Base-by-base conservation (phyloP, 768 basidiomycete species). In the Pholiota conissans region DNA sequence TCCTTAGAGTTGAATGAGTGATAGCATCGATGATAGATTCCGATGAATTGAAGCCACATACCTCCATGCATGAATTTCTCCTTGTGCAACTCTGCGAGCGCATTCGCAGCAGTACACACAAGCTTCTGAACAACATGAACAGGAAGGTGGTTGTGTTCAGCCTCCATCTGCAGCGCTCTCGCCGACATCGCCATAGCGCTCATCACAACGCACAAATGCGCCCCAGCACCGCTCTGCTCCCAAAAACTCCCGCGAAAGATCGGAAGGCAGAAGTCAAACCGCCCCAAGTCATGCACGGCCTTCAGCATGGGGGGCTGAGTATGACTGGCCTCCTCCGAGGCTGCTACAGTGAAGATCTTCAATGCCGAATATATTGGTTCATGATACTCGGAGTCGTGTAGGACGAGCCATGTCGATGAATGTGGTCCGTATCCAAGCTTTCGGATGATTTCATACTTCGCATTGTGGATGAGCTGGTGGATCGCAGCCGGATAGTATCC, bases 361-460 rank as follows among this genome's bases (percentile, higher is more conserved):
- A 57, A 57, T 5, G 60, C 49, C 24, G 49, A 55, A 16, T 65
- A 61, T 9, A 5, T 54, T 32, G 30, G n/a, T n/a, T n/a, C n/a
- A n/a, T n/a, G n/a, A 11, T 14, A n/a, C 7, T n/a, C 9, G 16
- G 8, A 9, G 37, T 8, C 8, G 37, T 39, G 9, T 4, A 39
- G 4, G 16, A 39, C 16, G 3, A 65, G 63, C 62, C 62, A 66
- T 18, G 55, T 56, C 7, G 60, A 60, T 13, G 60, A 66, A 3
- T 56, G 58, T 22, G 62, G 49, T 2, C 65, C 62, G 32, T 57
- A 64, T 42, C 63, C 61, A 20, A 64, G 63, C 47, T 66, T 66
- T 42, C 59, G 53, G 4, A 66, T 51, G 29, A 62, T 61, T 40
- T 57, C 52, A 40, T 61, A 62, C 26, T 45, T 61, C 34, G 35